Base-by-base conservation (phyloP, 805 yeast genomes). In the Priceomyces carsonii region DNA sequence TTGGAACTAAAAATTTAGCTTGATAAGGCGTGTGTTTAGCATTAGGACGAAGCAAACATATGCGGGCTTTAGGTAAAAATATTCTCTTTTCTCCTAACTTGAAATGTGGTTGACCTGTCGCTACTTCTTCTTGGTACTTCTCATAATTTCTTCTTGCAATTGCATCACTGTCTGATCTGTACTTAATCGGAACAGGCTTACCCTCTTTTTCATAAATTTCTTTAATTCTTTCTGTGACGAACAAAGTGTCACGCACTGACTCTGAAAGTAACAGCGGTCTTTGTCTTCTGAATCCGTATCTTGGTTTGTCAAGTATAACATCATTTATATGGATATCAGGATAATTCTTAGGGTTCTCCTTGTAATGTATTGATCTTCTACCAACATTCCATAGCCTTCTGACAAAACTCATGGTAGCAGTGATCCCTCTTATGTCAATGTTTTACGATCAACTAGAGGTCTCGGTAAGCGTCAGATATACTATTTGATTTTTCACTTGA, bases 21-120 rank as follows among this genome's bases (percentile, higher is more conserved):
- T 89, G 97, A 65, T 85, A 90, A 31, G 99, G 99, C 0, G 96
- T 85, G 63, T 87, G 95, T 55, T 86, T 86, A n/a, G 98, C 96
- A 53, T 85, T 85, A 27, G 97, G 96, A 55, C 95, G 77, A 43
- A 93, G 65, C 20, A 91, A 69, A 33, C 85, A 78, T 24, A 91
- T 71, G 43, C 91, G 72, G 1, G 95, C 96, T 43, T 80, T 79
- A 20, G 99, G 99, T 59, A 91, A 85, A 57, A 79, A 90, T 7
- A 85, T 69, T 44, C 84, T 71, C 45, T 75, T 79, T 5, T 78
- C 82, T 51, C 99, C 99, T 6, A 85, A 77, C 26, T 69, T 71
- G 75, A 88, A 91, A 68, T 89, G 96, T 2, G 96, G 82, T 45
- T 71, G 71, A 26, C 82, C 88, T 34, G 62, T 63, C 18, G 73